Conservation (phyloP, 495 filamentous ascomycete species). For the Penicillium verhagenii region DNA sequence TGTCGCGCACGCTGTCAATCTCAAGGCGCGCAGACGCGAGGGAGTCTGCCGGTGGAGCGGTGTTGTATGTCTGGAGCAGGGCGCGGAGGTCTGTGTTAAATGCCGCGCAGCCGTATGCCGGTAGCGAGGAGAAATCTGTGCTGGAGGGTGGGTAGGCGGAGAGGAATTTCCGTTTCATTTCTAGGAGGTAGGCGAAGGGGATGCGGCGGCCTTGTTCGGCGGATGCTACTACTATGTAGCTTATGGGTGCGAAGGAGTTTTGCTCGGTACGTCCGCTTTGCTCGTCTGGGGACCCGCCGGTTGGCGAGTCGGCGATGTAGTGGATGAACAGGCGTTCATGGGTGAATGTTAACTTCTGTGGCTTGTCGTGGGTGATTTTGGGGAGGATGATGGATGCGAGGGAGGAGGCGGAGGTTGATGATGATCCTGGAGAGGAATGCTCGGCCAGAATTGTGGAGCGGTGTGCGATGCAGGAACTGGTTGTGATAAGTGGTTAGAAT, state of each 20-base stretch:
- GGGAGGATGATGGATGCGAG: conserved; percentile 94
- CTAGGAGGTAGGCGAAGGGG: conserved; percentile 88
- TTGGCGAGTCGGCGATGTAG: conserved; percentile 86
- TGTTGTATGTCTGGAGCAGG: conserved; percentile 83
- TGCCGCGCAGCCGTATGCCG: conserved; percentile 83
- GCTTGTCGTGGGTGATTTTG: conserved; percentile 77
- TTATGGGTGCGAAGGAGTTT: conserved; percentile 70
- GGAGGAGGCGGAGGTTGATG: conserved; percentile 70
- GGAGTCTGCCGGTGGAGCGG: conserved; percentile 77
- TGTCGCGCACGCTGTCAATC: conserved; percentile 89
- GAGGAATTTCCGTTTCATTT: conserved; percentile 87
- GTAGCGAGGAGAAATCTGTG: conserved; percentile 73
- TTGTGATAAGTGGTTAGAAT: conserved; percentile 16
- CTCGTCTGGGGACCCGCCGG: conserved; percentile 47
- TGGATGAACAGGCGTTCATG: conserved; percentile 90
- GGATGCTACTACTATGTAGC: conserved; percentile 81
- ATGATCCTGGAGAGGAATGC: conserved; percentile 72
- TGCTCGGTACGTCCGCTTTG: conserved; percentile 31
- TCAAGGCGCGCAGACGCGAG: conserved; percentile 78
- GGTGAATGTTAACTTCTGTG: conserved; percentile 92
- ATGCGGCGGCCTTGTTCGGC: conserved; percentile 78
- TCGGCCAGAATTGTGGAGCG: conserved; percentile 89
- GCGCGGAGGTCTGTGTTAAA: conserved; percentile 78
- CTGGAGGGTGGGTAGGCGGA: conserved; percentile 62
- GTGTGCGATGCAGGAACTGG: conserved; percentile 86